These are phyloP conservation scores for Penicillium manginii DNA, from an alignment of 495 filamentous ascomycete genomes.

Conservation along the genomic window DNA sequence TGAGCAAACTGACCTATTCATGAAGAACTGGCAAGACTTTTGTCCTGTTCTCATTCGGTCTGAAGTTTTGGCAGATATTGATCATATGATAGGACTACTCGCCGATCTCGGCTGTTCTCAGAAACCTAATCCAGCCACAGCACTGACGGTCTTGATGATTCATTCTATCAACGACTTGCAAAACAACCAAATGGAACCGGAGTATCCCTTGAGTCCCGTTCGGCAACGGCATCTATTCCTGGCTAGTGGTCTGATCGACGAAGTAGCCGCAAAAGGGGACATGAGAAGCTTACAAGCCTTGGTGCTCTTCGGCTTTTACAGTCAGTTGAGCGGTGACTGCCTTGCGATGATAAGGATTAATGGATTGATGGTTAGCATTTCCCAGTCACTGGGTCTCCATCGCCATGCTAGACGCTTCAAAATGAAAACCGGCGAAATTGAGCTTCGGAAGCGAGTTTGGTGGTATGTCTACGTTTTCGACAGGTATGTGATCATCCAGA, in stretches of 20 bases:
- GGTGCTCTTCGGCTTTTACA: conserved; percentile 5
- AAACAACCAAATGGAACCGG: neutral
- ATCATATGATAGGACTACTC: neutral
- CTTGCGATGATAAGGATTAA: conserved; percentile 8
- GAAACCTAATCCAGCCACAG: neutral
- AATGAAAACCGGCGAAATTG: conserved; percentile 11
- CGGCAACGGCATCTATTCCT: neutral
- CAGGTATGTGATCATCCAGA: conserved; percentile 8
- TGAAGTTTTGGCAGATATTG: conserved; percentile 9
- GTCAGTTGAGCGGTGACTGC: conserved; percentile 10
- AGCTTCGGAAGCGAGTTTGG: conserved; percentile 22
- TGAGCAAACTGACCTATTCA: conserved; percentile 11
- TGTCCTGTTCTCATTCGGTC: conserved; percentile 6
- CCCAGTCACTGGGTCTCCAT: conserved; percentile 20
- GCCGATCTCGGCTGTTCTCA: too few relatives aligned
- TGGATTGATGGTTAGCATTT: conserved; percentile 12
- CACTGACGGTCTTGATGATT: conserved; percentile 3
- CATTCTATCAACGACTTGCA: neutral
- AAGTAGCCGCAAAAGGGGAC: conserved; percentile 6
- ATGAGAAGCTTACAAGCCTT: conserved; percentile 11
- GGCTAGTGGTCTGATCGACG: neutral
- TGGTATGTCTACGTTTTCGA: conserved; percentile 21
- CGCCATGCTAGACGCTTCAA: conserved; percentile 22
- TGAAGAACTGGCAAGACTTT: conserved; percentile 10
- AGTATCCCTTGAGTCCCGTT: neutral